Evolutionary conservation across 2,329 filamentous ascomycete genomes (phyloP).

Genomic region (Tolypocladium nubicola): DNA sequence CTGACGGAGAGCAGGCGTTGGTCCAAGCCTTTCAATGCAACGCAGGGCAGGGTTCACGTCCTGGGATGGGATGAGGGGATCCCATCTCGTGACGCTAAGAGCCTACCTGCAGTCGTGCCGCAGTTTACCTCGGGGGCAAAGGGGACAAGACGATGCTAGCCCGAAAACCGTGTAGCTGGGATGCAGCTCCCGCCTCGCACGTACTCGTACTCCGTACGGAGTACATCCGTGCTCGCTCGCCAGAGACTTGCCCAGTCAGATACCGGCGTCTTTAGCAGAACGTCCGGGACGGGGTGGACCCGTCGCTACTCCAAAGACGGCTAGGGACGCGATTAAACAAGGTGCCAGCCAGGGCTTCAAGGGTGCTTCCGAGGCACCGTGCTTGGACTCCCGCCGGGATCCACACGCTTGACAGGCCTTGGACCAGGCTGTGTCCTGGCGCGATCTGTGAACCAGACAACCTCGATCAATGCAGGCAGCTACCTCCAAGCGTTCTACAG

Average conservation of each 20-base stretch:
- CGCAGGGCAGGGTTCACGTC: slow-evolving; percentile 6
- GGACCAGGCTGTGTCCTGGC: slow-evolving; percentile 2
- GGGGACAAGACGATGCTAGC: slow-evolving; percentile 1
- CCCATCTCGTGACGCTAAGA: slow-evolving; percentile 4
- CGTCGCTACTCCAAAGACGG: slow-evolving; percentile 1
- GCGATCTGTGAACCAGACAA: slow-evolving; percentile 5
- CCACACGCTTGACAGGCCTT: slow-evolving; percentile 7
- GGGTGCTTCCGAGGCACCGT: slow-evolving; percentile 13
- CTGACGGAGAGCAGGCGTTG: slow-evolving; percentile 2
- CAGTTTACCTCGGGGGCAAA: not conserved
- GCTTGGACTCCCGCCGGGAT: slow-evolving; percentile 11
- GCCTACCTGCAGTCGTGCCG: slow-evolving; percentile 1
- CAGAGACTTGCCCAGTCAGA: not conserved
- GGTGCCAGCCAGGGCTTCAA: slow-evolving; percentile 2
- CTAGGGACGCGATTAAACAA: slow-evolving; percentile 4
- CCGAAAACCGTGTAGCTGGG: slow-evolving; percentile 2
- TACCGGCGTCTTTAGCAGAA: not conserved
- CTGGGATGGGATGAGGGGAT: slow-evolving; percentile 1
- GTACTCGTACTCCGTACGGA: not conserved
- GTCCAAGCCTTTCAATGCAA: slow-evolving; percentile 7
- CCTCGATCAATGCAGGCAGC: slow-evolving; percentile 1
- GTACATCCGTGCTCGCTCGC: not conserved
- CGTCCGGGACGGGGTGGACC: not conserved
- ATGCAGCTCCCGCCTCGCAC: not conserved
- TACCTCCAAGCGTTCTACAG: not conserved